Percentiles rank a stretch among this genome's conserved stretches.
phyloP scores from a whole-genome alignment of 495 filamentous ascomycete genomes.

The Tuber umbilicatum region DNA sequence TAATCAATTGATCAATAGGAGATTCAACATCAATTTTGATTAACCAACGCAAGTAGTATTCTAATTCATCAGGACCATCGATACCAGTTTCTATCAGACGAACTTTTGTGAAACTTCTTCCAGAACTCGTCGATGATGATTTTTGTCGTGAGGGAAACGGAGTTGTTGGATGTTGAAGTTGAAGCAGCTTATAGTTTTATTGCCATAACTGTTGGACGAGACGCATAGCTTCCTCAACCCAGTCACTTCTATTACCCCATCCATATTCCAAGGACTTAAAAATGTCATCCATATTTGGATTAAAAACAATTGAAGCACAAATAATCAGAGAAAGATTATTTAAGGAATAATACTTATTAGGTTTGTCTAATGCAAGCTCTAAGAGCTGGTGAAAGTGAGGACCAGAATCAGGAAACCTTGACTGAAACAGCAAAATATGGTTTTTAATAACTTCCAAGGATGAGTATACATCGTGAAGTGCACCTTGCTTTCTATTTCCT shows the following conservation, averaged over 20 bases:
- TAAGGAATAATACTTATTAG: slow-evolving; percentile 6
- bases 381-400: neutral
- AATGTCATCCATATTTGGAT: slow-evolving; percentile 8
- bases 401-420: no score
- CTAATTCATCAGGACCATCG: slow-evolving; percentile 4
- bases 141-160: neutral
- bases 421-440: no score
- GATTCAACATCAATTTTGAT: neutral
- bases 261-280: slow-evolving; percentile 4
- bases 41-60: neutral
- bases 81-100: no score
- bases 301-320: neutral
- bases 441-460: neutral
- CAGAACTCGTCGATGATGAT: neutral
- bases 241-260: neutral
- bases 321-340: neutral
- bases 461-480: neutral
- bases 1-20: neutral
- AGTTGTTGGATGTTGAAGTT: neutral
- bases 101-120: slow-evolving; percentile 9
- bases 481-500: neutral
- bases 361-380: neutral
- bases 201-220: neutral
- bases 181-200: neutral
- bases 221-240: neutral